Conservation (phyloP, 805 yeast genomes). For the Ogataea glucozyma region DNA sequence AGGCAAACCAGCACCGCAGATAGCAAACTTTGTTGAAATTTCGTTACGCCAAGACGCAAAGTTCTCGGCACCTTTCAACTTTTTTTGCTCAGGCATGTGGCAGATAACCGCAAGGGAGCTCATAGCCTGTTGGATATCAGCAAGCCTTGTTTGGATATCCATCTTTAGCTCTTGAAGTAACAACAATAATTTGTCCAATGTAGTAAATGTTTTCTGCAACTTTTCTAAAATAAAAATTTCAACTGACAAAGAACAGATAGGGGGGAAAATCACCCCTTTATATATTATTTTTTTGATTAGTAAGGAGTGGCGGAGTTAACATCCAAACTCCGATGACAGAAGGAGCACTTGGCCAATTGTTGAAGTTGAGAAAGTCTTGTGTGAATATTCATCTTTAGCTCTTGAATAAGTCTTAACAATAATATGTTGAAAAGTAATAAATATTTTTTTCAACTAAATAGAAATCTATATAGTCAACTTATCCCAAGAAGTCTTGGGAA, state of each 20-base stretch:
- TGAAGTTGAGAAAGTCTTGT: no score
- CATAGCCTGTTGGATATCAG: neutral
- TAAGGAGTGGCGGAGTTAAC: neutral
- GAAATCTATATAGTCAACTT: no score
- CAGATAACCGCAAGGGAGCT: neutral
- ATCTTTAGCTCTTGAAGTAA: neutral
- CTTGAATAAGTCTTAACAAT: no score
- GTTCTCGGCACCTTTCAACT: neutral
- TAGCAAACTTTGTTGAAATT: neutral
- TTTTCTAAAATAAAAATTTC: neutral
- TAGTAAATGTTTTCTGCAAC: neutral
- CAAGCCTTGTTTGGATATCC: neutral
- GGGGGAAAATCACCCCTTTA: neutral
- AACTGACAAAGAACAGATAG: neutral
- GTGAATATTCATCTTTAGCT: no score
- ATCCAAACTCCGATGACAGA: neutral
- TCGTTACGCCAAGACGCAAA: neutral
- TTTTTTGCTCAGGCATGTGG: neutral
- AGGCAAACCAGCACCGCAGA: neutral
- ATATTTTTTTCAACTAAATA: no score
- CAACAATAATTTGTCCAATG: neutral
- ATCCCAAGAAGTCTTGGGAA: no score
- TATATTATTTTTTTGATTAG: neutral
- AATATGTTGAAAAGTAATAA: no score
- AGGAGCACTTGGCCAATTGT: no score